A percentile compares a stretch with the other conserved stretches of the same genome.
phyloP scores from a whole-genome alignment of 2,329 filamentous ascomycete species.

The Talaromyces sp. region DNA sequence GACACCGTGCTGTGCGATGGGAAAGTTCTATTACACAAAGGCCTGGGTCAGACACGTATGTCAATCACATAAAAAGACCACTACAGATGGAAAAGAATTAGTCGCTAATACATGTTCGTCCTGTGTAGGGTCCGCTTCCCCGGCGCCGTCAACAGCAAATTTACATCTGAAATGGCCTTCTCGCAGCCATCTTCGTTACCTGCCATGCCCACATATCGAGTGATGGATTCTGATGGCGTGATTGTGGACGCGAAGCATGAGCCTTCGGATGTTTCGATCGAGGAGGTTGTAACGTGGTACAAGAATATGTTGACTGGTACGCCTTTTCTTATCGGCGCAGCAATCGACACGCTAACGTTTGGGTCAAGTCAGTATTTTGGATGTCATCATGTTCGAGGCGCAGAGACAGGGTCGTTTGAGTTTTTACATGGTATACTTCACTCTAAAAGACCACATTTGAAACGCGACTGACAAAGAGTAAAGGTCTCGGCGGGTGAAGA shows the following conservation, averaged over 20 bases:
- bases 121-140: constrained; percentile 65
- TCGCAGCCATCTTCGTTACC: constrained; percentile 66
- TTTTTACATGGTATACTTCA: constrained; percentile 80
- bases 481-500: constrained; percentile 82
- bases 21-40: constrained; percentile 54
- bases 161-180: constrained; percentile 76
- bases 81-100: not conserved
- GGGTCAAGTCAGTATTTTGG: constrained; percentile 70
- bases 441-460: not conserved
- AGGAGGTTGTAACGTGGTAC: constrained; percentile 60
- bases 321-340: not conserved
- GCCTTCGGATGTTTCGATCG: constrained; percentile 61
- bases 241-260: constrained; percentile 71
- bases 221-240: constrained; percentile 82
- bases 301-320: constrained; percentile 60
- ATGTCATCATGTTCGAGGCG: constrained; percentile 96
- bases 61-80: constrained; percentile 3
- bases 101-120: constrained; percentile 19
- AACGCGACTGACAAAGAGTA: not conserved
- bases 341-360: not conserved
- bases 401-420: constrained; percentile 89
- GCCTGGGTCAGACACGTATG: constrained; percentile 58
- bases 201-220: constrained; percentile 84
- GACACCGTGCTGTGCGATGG: constrained; percentile 41
- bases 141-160: constrained; percentile 91